Conservation (phyloP, 352 stramenopile species). For the Globisporangium spiculum region DNA sequence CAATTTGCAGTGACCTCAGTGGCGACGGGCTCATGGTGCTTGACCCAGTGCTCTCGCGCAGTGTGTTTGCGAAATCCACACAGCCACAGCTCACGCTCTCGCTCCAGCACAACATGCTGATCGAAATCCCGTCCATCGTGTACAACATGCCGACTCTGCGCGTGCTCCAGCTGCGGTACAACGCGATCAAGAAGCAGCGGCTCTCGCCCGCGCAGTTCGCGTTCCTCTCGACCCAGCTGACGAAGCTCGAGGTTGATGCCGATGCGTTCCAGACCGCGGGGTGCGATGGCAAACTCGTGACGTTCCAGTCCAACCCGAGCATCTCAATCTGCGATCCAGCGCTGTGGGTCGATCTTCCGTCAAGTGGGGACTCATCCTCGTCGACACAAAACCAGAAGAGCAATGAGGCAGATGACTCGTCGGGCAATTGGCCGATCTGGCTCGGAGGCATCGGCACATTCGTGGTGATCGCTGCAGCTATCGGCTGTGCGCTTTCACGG, state of each 20-base stretch:
- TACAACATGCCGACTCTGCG: constrained; percentile 10
- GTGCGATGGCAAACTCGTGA: background rate
- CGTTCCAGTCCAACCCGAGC: constrained; percentile 14
- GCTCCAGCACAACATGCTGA: constrained; percentile 11
- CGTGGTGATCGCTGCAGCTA: background rate
- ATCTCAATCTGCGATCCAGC: constrained; percentile 12
- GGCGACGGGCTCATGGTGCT: constrained; percentile 6
- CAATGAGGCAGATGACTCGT: background rate
- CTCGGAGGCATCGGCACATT: constrained; percentile 1
- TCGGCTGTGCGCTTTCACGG: background rate
- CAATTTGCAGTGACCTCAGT: constrained; percentile 11
- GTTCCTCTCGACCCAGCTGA: constrained; percentile 8
- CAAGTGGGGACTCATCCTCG: background rate
- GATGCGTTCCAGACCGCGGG: constrained; percentile 10
- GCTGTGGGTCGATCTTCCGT: background rate
- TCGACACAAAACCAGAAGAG: background rate
- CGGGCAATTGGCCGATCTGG: constrained; percentile 1
- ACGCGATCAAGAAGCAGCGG: constrained; percentile 15
- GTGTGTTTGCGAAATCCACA: background rate
- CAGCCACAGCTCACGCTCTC: constrained; percentile 6
- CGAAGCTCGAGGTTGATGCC: constrained; percentile 13
- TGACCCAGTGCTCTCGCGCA: background rate
- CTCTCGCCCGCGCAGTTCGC: constrained; percentile 11
- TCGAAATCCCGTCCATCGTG: constrained; percentile 4
- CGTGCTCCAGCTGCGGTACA: constrained; percentile 9